Evolutionary conservation across 2,329 filamentous ascomycete genomes (phyloP), one percentile per base, ranked within the genome.

Genomic region (Blastomyces silverae): DNA sequence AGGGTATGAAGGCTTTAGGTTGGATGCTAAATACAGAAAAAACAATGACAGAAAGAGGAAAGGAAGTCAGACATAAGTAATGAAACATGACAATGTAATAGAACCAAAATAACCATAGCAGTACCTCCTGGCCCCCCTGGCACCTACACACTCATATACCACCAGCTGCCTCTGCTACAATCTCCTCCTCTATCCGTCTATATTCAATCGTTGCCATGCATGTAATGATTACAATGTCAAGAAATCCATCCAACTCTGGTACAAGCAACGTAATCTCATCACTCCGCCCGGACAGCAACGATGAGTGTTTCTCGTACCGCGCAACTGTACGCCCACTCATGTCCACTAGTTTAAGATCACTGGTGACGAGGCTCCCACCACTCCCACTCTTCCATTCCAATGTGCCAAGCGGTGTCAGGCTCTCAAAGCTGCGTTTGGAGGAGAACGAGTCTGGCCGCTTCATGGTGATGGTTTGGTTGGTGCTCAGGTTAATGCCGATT

Each of bases 141-240:
- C n/a, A 58, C 31, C 20, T 7, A 25, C 37, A 17, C 20, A 6
- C 0, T 44, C 56, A 58, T 25, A 58, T 28, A 61, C 10, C 39
- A n/a, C 58, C 52, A 13, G 20, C 65, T 22, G 28, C 59, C 34
- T 67, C 58, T 8, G 44, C 63, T 31, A 58, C 63, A 4, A 55
- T 55, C n/a, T 63, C 57, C 39, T 67, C 64, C 4, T 63, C 55
- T 25, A 48, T n/a, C 37, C 61, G 52, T 6, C 52, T 56, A 60
- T 66, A 67, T 42, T 69, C 66, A n/a, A 69, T 60, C 4, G 37
- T 63, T 34, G 66, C 67, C 7, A 66, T 42, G 2, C 66, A 60
- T 4, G 67, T 67, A 34, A 68, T 57, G 44, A 68, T 50, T 34
- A 69, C 66, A 63, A 67, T 64, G 64, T 68, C 66, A 13, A 69